phyloP scores from a whole-genome alignment of 148 eudicot genomes.

The Arctostaphylos glauca region DNA sequence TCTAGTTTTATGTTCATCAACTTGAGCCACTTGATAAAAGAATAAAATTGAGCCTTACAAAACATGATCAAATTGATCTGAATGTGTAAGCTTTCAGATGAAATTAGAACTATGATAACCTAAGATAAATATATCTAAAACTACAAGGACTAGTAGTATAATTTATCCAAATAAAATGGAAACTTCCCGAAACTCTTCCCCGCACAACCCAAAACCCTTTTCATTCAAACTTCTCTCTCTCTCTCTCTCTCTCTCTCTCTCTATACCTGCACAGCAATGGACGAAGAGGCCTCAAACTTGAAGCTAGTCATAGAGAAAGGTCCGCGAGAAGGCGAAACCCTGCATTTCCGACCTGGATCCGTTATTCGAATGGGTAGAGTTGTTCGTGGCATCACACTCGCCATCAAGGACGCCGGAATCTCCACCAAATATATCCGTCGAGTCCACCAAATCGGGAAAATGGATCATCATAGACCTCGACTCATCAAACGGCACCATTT shows the following conservation, averaged over 20 bases:
- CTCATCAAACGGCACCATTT: constrained; percentile 71
- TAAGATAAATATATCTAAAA: no score
- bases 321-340: constrained; percentile 61
- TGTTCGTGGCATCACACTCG: constrained; percentile 55
- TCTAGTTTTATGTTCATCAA: no score
- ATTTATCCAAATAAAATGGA: no score
- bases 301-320: constrained; percentile 66
- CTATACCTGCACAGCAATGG: constrained; percentile 11
- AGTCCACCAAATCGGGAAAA: constrained; percentile 19
- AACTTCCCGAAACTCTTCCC: background rate
- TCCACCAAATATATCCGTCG: constrained; percentile 65
- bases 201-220: background rate
- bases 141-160: no score
- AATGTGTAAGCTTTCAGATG: no score
- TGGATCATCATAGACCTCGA: constrained; percentile 66
- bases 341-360: constrained; percentile 37
- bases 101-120: no score
- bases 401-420: constrained; percentile 72
- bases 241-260: background rate
- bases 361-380: constrained; percentile 54
- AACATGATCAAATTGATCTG: no score
- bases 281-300: constrained; percentile 34
- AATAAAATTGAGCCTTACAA: no score
- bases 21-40: no score
- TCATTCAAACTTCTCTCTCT: background rate